These are phyloP conservation scores for Penicillium parvum DNA, from an alignment of 495 filamentous ascomycete genomes.

Conservation along the genomic window DNA sequence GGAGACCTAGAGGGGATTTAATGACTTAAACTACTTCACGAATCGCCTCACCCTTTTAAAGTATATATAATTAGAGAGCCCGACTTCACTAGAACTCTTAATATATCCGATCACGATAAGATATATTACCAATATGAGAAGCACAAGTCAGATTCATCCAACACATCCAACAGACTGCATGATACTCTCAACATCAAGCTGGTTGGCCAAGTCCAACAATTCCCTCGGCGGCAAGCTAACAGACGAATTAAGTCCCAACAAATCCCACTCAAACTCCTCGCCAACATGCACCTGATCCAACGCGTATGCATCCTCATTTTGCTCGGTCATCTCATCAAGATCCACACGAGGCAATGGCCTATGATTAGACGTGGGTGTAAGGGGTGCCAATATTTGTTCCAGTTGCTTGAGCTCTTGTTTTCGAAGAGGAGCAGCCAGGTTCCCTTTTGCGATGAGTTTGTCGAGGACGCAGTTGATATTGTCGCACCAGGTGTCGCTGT, in stretches of 20 bases:
- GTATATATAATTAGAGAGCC: too few species aligned
- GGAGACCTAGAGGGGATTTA: too few species aligned
- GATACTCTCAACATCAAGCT: constrained; percentile 29
- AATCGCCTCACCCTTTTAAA: too few species aligned
- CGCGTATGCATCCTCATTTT: constrained; percentile 11
- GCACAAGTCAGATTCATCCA: background rate
- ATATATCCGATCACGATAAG: too few species aligned
- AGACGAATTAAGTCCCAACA: constrained; percentile 21
- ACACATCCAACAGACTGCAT: constrained; percentile 23
- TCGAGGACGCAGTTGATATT: constrained; percentile 23
- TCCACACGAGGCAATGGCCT: background rate
- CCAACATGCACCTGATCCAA: constrained; percentile 20
- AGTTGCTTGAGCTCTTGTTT: constrained; percentile 23
- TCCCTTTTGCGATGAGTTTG: constrained; percentile 25
- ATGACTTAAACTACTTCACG: too few species aligned
- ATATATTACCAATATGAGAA: too few species aligned
- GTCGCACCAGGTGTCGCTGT: constrained; percentile 24
- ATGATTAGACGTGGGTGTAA: constrained; percentile 18
- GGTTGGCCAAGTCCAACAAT: constrained; percentile 27
- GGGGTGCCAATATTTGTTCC: constrained; percentile 25
- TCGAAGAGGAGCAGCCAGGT: constrained; percentile 23
- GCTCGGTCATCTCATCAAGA: constrained; percentile 2
- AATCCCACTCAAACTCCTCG: constrained; percentile 29
- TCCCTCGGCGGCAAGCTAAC: constrained; percentile 27
- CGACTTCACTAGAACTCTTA: too few species aligned